Evolutionary conservation across 768 basidiomycete species (phyloP).

Genomic region (Punctularia strigosozonata): DNA sequence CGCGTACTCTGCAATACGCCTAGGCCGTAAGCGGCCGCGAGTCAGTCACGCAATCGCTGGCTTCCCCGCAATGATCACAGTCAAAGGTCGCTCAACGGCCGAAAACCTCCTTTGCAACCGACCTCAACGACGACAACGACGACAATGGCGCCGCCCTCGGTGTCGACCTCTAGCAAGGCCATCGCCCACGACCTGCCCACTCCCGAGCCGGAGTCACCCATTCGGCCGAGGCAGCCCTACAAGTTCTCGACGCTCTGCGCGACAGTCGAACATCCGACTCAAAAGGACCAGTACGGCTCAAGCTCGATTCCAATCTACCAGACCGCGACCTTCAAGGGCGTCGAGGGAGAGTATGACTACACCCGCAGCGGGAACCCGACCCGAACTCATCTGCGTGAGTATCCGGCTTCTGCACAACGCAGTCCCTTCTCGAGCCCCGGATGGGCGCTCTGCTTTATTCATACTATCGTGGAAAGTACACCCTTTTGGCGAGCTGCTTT

Average conservation of each 20-base stretch:
- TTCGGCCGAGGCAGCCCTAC: constrained; percentile 58
- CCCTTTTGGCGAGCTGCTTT: too few relatives aligned
- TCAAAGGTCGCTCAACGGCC: too few relatives aligned
- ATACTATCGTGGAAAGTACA: too few relatives aligned
- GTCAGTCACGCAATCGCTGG: too few relatives aligned
- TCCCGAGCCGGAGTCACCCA: constrained; percentile 72
- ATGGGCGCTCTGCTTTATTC: too few relatives aligned
- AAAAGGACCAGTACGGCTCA: constrained; percentile 92
- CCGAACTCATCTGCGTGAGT: constrained; percentile 80
- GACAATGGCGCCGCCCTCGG: too few relatives aligned
- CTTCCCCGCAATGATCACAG: too few relatives aligned
- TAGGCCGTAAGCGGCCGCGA: too few relatives aligned
- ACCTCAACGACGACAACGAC: too few relatives aligned
- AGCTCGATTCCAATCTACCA: constrained; percentile 97
- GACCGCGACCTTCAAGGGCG: constrained; percentile 94
- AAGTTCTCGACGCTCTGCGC: constrained; percentile 87
- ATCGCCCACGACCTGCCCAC: constrained; percentile 59
- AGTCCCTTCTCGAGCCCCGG: neutral
- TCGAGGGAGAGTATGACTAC: constrained; percentile 86
- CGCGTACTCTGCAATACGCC: too few relatives aligned
- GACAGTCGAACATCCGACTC: constrained; percentile 82
- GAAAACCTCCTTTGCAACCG: too few relatives aligned
- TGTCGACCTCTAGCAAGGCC: too few relatives aligned
- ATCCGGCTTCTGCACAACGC: neutral
- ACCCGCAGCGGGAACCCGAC: constrained; percentile 94